A percentile compares a stretch with the other conserved stretches of the same genome.
These are phyloP conservation scores for Suaeda aralocaspica DNA, from an alignment of 148 eudicot species.

Conservation along the genomic window DNA sequence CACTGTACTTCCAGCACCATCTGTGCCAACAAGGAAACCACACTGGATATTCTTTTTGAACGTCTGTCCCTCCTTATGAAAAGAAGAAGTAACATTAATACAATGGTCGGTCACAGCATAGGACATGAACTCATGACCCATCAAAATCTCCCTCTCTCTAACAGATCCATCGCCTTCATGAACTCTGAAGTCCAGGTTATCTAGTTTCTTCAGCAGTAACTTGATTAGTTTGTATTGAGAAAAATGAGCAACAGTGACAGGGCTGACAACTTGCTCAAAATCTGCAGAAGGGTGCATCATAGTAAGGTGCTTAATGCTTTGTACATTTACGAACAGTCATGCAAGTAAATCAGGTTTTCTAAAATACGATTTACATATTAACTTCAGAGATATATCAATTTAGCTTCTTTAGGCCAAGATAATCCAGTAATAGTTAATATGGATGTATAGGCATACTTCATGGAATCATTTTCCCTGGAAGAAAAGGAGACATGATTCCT, in stretches of 20 bases:
- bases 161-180: conserved; percentile 33
- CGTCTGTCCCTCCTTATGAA: conserved; percentile 44
- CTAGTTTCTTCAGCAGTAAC: conserved; percentile 56
- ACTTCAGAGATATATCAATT: background rate
- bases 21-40: conserved; percentile 69
- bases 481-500: conserved; percentile 4
- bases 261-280: conserved; percentile 78
- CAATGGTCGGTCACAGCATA: conserved; percentile 38
- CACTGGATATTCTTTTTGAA: conserved; percentile 54
- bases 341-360: background rate
- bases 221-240: conserved; percentile 75
- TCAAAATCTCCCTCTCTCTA: conserved; percentile 49
- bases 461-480: background rate
- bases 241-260: conserved; percentile 85
- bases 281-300: conserved; percentile 43
- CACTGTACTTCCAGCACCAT: conserved; percentile 88
- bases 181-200: conserved; percentile 46
- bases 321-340: conserved; percentile 1
- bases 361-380: background rate
- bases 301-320: background rate
- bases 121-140: conserved; percentile 86
- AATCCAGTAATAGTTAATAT: background rate
- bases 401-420: background rate
- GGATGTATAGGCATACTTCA: background rate
- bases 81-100: conserved; percentile 54